Conservation (phyloP, 2,329 filamentous ascomycete species). For the Hymenoscyphus fructigenus region DNA sequence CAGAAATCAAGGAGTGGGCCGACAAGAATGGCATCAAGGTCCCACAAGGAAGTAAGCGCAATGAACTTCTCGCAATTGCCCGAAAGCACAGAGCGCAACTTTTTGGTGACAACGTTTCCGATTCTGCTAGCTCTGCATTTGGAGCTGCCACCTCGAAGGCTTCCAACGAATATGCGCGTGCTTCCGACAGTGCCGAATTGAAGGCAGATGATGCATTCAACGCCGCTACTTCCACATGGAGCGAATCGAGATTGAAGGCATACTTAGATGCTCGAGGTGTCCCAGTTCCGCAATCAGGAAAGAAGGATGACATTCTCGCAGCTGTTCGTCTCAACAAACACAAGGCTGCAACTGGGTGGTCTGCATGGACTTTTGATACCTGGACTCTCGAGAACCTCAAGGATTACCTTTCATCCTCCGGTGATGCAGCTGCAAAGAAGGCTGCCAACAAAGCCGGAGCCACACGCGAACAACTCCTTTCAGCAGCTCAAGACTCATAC, state of each 20-base stretch:
- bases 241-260: conserved; percentile 70
- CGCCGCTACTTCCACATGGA: conserved; percentile 62
- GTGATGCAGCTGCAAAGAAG: conserved; percentile 56
- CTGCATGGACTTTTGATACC: conserved; percentile 77
- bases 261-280: conserved; percentile 76
- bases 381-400: conserved; percentile 70
- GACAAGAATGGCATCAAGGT: conserved; percentile 89
- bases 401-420: conserved; percentile 51
- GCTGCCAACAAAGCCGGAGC: conserved; percentile 61
- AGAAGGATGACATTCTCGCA: conserved; percentile 70
- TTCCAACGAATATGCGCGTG: conserved; percentile 73
- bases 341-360: conserved; percentile 67
- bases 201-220: conserved; percentile 68
- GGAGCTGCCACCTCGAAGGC: conserved; percentile 74
- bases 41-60: conserved; percentile 83
- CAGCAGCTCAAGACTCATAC: conserved; percentile 62
- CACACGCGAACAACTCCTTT: conserved; percentile 71
- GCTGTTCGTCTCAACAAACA: conserved; percentile 72
- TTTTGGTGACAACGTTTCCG: conserved; percentile 59
- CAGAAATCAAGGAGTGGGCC: conserved; percentile 83
- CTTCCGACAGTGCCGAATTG: conserved; percentile 65
- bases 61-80: conserved; percentile 85
- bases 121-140: conserved; percentile 59
- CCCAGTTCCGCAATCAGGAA: conserved; percentile 69
- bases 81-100: conserved; percentile 80